Conservation (phyloP, 2,329 filamentous ascomycete species). For the Talaromyces islandicus region DNA sequence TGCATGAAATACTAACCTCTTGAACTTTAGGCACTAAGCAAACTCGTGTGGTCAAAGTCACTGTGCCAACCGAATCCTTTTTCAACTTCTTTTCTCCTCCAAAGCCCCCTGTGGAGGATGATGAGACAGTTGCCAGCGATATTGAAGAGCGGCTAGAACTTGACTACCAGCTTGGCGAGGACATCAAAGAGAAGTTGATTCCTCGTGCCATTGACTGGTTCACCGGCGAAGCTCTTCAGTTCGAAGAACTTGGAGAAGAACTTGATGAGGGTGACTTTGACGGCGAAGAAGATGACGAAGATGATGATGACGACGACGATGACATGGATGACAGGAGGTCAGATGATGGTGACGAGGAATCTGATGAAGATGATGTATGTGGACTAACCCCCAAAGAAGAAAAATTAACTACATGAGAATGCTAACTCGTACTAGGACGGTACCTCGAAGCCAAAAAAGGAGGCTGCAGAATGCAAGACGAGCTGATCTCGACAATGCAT, state of each 20-base stretch:
- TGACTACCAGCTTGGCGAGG: conserved; percentile 97
- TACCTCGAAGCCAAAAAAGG: conserved; percentile 84
- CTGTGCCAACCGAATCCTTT: conserved; percentile 96
- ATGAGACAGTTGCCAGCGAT: conserved; percentile 68
- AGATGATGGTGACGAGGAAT: conserved; percentile 57
- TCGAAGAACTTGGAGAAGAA: conserved; percentile 86
- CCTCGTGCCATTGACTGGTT: conserved; percentile 99
- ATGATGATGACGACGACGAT: conserved; percentile 78
- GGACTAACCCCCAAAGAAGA: conserved; percentile 2
- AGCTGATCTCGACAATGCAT: conserved; percentile 51
- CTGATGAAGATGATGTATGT: conserved; percentile 45
- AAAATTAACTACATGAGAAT: conserved; percentile 5
- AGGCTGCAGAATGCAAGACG: conserved; percentile 93
- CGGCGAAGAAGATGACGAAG: conserved; percentile 89
- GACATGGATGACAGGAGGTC: conserved; percentile 64
- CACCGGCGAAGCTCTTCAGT: conserved; percentile 94
- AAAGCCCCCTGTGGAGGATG: conserved; percentile 69
- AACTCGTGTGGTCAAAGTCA: conserved; percentile 98
- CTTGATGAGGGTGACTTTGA: conserved; percentile 76
- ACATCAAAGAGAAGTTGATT: conserved; percentile 99
- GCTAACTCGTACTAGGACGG: conserved; percentile 60
- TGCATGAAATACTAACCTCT: conserved; percentile 11
- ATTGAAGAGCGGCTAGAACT: conserved; percentile 97
- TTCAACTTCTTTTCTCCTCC: conserved; percentile 99
- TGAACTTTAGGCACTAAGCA: conserved; percentile 83